phyloP scores from a whole-genome alignment of 2,329 filamentous ascomycete species.

The Botrytis fragariae region DNA sequence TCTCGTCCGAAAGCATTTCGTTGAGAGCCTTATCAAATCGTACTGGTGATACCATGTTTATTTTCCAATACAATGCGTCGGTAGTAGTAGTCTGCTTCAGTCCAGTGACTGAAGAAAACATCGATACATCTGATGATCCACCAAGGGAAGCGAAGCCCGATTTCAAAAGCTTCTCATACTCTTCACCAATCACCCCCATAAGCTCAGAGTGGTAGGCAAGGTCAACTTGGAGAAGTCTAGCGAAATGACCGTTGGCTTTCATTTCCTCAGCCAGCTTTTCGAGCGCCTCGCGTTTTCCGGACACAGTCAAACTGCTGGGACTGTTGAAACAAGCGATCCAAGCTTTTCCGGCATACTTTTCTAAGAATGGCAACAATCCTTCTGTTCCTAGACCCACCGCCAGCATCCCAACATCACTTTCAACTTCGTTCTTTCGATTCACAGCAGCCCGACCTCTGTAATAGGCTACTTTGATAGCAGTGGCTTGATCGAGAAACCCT shows the following conservation, averaged over 20 bases:
- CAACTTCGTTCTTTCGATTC: background rate
- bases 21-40: slow-evolving; percentile 22
- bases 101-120: slow-evolving; percentile 13
- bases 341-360: background rate
- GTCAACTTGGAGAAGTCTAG: slow-evolving; percentile 29
- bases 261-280: slow-evolving; percentile 23
- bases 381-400: slow-evolving; percentile 25
- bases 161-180: slow-evolving; percentile 14
- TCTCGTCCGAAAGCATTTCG: background rate
- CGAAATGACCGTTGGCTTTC: slow-evolving; percentile 23
- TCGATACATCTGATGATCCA: background rate
- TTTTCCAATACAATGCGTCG: slow-evolving; percentile 24
- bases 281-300: slow-evolving; percentile 24
- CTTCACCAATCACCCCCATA: slow-evolving; percentile 18
- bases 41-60: slow-evolving; percentile 27
- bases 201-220: slow-evolving; percentile 35
- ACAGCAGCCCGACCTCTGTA: slow-evolving; percentile 20
- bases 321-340: slow-evolving; percentile 37
- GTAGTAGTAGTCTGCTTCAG: background rate
- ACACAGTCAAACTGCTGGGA: slow-evolving; percentile 32
- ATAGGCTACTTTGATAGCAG: slow-evolving; percentile 24
- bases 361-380: slow-evolving; percentile 16
- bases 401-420: slow-evolving; percentile 20
- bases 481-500: slow-evolving; percentile 34
- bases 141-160: slow-evolving; percentile 15